Evolutionary conservation across 2,329 filamentous ascomycete genomes (phyloP).

Genomic region (Conoideocrella luteorostrata): DNA sequence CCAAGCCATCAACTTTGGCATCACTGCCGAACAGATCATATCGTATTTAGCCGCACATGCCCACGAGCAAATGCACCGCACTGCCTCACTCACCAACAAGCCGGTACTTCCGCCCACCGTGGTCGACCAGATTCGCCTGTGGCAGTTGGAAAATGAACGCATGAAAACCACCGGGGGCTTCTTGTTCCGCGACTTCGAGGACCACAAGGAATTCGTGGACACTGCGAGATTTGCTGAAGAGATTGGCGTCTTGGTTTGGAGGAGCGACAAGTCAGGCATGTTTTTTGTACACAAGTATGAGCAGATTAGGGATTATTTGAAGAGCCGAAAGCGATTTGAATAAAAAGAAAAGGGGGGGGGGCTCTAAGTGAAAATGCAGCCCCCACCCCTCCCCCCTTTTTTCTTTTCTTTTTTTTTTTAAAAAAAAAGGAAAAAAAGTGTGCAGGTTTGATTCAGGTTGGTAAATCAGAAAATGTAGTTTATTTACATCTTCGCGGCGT

Average conservation of each 20-base stretch:
- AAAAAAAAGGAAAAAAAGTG: constrained; percentile 5
- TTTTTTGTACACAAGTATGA: constrained; percentile 93
- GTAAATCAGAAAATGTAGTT: no score
- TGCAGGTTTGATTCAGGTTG: no score
- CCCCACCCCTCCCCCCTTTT: no score
- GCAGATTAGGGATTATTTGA: constrained; percentile 77
- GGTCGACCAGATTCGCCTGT: constrained; percentile 92
- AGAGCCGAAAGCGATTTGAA: constrained; percentile 51
- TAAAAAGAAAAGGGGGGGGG: constrained; percentile 15
- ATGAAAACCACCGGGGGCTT: constrained; percentile 82
- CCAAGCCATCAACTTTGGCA: constrained; percentile 79
- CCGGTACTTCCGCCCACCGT: constrained; percentile 90
- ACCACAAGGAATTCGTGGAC: constrained; percentile 61
- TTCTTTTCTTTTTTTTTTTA: no score
- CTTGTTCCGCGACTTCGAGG: constrained; percentile 82
- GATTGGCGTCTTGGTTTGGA: constrained; percentile 85
- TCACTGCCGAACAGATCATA: constrained; percentile 93
- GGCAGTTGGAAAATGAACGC: constrained; percentile 95
- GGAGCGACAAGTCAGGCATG: constrained; percentile 68
- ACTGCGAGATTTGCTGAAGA: constrained; percentile 77
- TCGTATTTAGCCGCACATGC: constrained; percentile 87
- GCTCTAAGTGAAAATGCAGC: not conserved
- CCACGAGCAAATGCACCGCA: constrained; percentile 84
- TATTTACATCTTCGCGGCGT: no score
- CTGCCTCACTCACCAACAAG: constrained; percentile 47